These are phyloP conservation scores for Dactylellina drechsleri DNA, from an alignment of 2,329 filamentous ascomycete genomes.

Conservation along the genomic window DNA sequence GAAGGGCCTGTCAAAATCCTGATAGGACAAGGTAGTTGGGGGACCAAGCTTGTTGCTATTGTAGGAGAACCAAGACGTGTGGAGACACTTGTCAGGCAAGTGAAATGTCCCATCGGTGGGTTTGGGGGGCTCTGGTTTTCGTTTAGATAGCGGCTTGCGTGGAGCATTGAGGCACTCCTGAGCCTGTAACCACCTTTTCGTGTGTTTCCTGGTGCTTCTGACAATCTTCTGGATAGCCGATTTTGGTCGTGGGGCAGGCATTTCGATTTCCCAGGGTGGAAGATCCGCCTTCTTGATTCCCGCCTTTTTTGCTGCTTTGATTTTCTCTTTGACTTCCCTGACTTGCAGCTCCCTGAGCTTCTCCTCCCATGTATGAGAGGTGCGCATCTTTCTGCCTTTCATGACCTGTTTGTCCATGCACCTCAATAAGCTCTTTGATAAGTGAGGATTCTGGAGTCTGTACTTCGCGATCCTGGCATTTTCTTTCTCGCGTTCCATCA, in stretches of 20 bases:
- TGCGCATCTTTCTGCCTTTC: too few species aligned
- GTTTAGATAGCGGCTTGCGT: neutral
- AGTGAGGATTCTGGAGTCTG: neutral
- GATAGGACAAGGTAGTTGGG: neutral
- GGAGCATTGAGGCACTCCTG: slow-evolving; percentile 1
- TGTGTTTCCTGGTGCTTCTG: slow-evolving; percentile 8
- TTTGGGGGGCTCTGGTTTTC: neutral
- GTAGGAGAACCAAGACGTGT: slow-evolving; percentile 26
- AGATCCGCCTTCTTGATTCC: neutral
- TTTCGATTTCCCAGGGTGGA: neutral
- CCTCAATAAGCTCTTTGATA: too few species aligned
- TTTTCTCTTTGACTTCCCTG: neutral
- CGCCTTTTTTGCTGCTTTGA: neutral
- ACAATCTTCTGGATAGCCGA: slow-evolving; percentile 1
- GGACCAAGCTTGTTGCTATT: slow-evolving; percentile 7
- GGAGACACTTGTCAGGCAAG: neutral
- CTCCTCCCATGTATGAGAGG: too few species aligned
- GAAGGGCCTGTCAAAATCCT: slow-evolving; percentile 7
- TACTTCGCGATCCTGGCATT: neutral
- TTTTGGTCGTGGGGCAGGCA: neutral
- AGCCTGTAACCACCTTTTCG: slow-evolving; percentile 6
- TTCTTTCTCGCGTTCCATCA: neutral
- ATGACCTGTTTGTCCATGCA: too few species aligned
- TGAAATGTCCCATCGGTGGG: slow-evolving; percentile 1
- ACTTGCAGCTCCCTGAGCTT: too few species aligned